A percentile compares a stretch with the other conserved stretches of the same genome.
Evolutionary conservation across 495 filamentous ascomycete species (phyloP).

Genomic region (Talaromyces liani): DNA sequence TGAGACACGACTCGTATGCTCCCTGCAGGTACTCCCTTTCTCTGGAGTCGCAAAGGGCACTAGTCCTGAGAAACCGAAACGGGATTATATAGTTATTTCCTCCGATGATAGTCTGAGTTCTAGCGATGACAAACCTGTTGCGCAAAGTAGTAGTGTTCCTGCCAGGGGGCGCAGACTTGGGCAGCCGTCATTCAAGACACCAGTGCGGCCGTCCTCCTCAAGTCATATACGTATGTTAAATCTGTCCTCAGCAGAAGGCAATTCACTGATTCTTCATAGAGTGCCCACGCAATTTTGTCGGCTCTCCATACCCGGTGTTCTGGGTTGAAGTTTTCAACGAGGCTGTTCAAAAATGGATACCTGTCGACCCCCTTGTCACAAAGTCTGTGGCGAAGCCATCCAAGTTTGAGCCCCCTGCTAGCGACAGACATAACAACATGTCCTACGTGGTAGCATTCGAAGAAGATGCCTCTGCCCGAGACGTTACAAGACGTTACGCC

Average conservation of each 20-base stretch:
- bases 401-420: constrained; percentile 73
- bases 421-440: constrained; percentile 64
- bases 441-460: constrained; percentile 84
- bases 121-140: constrained; percentile 16
- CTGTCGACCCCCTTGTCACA: constrained; percentile 80
- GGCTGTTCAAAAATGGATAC: constrained; percentile 81
- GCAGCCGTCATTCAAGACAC: constrained; percentile 33
- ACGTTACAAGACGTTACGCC: constrained; percentile 74
- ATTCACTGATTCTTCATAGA: constrained; percentile 3
- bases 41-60: constrained; percentile 47
- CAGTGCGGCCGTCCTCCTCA: constrained; percentile 12
- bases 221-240: constrained; percentile 24
- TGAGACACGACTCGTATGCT: constrained; percentile 84
- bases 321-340: constrained; percentile 91
- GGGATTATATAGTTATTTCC: constrained; percentile 29
- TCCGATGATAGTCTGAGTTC: constrained; percentile 30
- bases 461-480: constrained; percentile 61
- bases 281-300: constrained; percentile 28
- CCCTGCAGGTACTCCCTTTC: constrained; percentile 77
- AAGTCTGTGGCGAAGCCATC: constrained; percentile 63
- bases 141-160: constrained; percentile 2
- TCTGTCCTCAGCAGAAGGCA: background rate
- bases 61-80: constrained; percentile 29
- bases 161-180: constrained; percentile 31
- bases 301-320: constrained; percentile 73